Percentiles rank a stretch among this genome's conserved stretches.
phyloP scores from a whole-genome alignment of 208 protist species.

The Leishmania mexicana region DNA sequence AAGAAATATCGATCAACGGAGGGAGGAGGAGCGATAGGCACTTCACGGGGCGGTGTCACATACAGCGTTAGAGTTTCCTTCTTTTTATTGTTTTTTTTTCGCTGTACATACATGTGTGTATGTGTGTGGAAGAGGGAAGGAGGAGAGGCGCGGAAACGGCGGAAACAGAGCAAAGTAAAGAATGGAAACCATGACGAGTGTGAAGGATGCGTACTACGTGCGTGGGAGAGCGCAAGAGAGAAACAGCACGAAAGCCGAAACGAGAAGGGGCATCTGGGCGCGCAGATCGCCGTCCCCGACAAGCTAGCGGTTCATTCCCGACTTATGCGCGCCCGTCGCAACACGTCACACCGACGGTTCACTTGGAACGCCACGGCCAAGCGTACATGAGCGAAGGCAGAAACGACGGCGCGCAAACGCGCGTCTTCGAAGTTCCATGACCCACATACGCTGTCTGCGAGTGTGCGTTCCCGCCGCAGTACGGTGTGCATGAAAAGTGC shows the following conservation, averaged over 20 bases:
- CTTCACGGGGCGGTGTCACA: neutral
- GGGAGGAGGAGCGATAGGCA: neutral
- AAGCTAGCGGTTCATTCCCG: neutral
- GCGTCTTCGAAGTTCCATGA: neutral
- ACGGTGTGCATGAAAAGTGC: neutral
- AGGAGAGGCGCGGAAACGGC: neutral
- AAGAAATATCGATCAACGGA: neutral
- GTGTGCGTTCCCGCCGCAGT: neutral
- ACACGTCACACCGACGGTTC: neutral
- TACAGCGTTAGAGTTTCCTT: neutral
- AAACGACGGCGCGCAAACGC: neutral
- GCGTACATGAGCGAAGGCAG: neutral
- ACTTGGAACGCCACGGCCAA: neutral
- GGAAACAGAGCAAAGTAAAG: neutral
- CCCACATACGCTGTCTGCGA: neutral
- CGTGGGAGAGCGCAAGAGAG: neutral
- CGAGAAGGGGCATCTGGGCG: neutral
- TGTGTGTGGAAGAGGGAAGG: slow-evolving; percentile 2
- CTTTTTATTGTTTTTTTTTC: no score
- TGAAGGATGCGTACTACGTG: neutral
- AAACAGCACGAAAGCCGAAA: neutral
- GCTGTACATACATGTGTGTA: neutral
- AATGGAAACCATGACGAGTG: neutral
- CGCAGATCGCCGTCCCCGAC: neutral
- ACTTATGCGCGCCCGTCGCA: neutral